Evolutionary conservation across 129 eudicot genomes (phyloP).

Genomic region (Lactuca saligna): DNA sequence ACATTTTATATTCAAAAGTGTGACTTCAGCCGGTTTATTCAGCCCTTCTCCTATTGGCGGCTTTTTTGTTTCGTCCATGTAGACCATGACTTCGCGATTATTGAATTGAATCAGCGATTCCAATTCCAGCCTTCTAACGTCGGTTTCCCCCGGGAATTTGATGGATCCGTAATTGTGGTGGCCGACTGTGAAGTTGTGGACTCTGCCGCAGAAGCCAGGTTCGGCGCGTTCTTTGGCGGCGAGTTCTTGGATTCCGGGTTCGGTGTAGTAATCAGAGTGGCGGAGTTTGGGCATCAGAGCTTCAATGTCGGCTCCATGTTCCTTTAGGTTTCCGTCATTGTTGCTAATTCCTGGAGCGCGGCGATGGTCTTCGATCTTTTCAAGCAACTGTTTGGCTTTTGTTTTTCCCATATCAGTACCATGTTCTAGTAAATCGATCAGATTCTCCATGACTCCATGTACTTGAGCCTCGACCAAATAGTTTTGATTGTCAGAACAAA

Average conservation of each 20-base stretch:
- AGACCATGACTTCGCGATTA: constrained; percentile 85
- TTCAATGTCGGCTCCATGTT: constrained; percentile 83
- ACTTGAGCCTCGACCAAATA: too few species aligned
- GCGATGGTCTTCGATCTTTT: too few species aligned
- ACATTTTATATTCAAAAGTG: constrained; percentile 86
- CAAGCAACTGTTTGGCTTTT: too few species aligned
- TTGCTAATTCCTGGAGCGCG: too few species aligned
- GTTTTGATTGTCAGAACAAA: constrained; percentile 41
- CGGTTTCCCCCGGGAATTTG: constrained; percentile 88
- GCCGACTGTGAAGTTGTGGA: constrained; percentile 82
- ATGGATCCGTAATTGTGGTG: constrained; percentile 77
- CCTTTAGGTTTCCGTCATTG: constrained; percentile 42
- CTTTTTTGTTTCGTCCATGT: constrained; percentile 88
- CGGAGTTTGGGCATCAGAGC: constrained; percentile 98
- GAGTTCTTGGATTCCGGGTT: constrained; percentile 84
- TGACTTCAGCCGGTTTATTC: constrained; percentile 93
- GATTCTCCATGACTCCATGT: too few species aligned
- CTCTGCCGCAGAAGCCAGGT: constrained; percentile 83
- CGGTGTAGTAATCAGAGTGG: constrained; percentile 88
- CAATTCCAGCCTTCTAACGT: constrained; percentile 77
- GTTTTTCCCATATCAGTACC: too few species aligned
- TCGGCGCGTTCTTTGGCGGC: constrained; percentile 96
- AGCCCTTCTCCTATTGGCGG: constrained; percentile 97
- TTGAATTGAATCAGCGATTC: constrained; percentile 87
- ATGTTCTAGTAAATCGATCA: too few species aligned